Conservation (phyloP, 768 basidiomycete species). For the Pisolithus microcarpus region DNA sequence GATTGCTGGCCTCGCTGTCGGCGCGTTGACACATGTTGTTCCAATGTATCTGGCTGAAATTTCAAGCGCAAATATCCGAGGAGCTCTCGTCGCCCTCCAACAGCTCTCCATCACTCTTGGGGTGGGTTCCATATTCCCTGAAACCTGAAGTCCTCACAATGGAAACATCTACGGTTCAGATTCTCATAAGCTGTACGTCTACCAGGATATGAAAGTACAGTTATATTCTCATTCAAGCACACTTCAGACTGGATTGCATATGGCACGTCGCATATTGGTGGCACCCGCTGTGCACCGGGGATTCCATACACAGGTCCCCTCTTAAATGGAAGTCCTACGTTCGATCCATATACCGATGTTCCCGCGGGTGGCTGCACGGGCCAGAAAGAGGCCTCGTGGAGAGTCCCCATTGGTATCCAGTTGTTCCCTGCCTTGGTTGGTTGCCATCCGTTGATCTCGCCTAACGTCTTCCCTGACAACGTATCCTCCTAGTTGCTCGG, state of each 20-base stretch:
- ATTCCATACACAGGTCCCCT: constrained; percentile 25
- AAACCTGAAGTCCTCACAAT: neutral
- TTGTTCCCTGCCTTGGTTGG: constrained; percentile 32
- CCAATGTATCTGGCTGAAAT: constrained; percentile 34
- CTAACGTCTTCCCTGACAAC: neutral
- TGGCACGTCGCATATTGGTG: constrained; percentile 29
- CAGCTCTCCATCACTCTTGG: constrained; percentile 31
- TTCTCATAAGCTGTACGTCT: constrained; percentile 26
- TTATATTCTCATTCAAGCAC: neutral
- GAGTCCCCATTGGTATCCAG: constrained; percentile 31
- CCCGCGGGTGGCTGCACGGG: constrained; percentile 27
- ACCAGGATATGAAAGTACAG: neutral
- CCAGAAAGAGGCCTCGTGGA: constrained; percentile 27
- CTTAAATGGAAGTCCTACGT: constrained; percentile 25
- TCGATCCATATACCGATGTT: constrained; percentile 23
- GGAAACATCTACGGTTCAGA: constrained; percentile 9
- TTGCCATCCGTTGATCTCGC: constrained; percentile 8
- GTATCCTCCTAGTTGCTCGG: constrained; percentile 19
- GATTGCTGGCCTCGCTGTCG: constrained; percentile 12
- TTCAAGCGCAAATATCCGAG: constrained; percentile 32
- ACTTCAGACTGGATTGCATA: constrained; percentile 25
- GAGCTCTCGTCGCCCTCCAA: constrained; percentile 30
- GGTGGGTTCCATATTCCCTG: constrained; percentile 13
- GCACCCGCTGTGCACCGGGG: constrained; percentile 23
- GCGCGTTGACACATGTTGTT: constrained; percentile 19